Base-by-base conservation (phyloP, 2,329 filamentous ascomycete genomes). In the Penicillium brasilianum region DNA sequence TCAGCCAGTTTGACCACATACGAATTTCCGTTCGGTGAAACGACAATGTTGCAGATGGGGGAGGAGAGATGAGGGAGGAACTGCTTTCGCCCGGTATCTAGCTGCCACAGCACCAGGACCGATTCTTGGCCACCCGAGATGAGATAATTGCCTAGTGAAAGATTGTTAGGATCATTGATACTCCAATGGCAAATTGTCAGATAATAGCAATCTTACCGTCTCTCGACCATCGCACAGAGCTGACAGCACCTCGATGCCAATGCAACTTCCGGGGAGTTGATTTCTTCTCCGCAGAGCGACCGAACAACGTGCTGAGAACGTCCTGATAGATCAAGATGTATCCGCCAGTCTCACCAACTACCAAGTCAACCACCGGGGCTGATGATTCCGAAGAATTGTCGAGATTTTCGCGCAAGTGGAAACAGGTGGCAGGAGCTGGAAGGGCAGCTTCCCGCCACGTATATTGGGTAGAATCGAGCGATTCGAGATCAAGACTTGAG, bases 91-190 rank as follows among this genome's bases (percentile, higher is more conserved):
- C 88, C 88, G 0, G 94, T 97, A 67, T 96, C 91, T 59, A 97
- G 82, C 77, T 99, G 95, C 93, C 93, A 98, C 34, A 97, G 81
- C 9, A 97, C 91, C 44, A 99, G 82, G 20, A 92, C 90, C 8
- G 92, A 93, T 78, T 99, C 95, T 22, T 88, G 87, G 34, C 95
- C 95, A 72, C 95, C 95, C 59, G 95, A 98, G 55, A 99, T 89
- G 61, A 99, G 80, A 76, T 99, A 99, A 73, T 97, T 93, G 54
- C 92, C 91, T 95, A 67, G 22, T 16, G 50, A 48, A 70, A 22
- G 2, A 34, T 11, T 80, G 80, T 80, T 66, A 65, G 63, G 51
- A 52, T 20, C 8, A 16, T 16, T 32, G 54, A 49, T 30, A 25
- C 49, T 34, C 37, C 11, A 28, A 28, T 13, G 10, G 9, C 20